phyloP scores from a whole-genome alignment of 1,284 basidiomycete genomes.

The Cryptococcus floricola region DNA sequence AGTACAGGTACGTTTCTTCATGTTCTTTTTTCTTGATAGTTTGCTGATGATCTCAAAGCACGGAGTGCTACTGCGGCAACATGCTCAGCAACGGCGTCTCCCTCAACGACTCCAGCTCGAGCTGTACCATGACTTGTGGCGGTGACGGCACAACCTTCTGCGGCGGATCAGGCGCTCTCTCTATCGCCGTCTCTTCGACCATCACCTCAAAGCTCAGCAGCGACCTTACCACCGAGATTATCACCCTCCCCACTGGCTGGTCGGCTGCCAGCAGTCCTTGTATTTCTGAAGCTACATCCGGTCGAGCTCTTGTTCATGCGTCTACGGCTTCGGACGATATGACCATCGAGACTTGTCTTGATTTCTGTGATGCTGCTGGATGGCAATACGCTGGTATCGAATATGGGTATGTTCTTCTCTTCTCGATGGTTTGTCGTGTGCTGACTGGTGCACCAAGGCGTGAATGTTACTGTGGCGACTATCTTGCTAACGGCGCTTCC shows the following conservation, averaged over 20 bases:
- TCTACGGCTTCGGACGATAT: conserved; percentile 14
- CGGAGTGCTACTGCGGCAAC: conserved; percentile 33
- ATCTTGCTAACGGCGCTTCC: conserved; percentile 16
- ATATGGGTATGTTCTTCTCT: conserved; percentile 12
- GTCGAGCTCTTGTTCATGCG: conserved; percentile 25
- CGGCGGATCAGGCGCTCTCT: conserved; percentile 27
- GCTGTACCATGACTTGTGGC: conserved; percentile 29
- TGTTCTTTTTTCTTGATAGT: too few relatives aligned
- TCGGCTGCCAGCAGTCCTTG: conserved; percentile 15
- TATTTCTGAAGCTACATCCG: conserved; percentile 16
- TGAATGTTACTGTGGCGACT: conserved; percentile 23
- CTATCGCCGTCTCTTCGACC: conserved; percentile 11
- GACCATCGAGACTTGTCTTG: conserved; percentile 28
- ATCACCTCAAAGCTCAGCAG: conserved; percentile 9
- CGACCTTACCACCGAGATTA: conserved; percentile 8
- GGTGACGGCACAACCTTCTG: conserved; percentile 25
- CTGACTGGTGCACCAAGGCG: conserved; percentile 8
- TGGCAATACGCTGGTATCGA: conserved; percentile 22
- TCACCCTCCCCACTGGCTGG: conserved; percentile 24
- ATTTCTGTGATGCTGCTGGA: conserved; percentile 19
- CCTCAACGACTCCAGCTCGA: conserved; percentile 4
- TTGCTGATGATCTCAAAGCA: neutral
- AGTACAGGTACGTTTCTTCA: conserved; percentile 4
- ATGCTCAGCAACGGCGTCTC: conserved; percentile 20
- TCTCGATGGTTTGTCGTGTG: conserved; percentile 6